Evolutionary conservation across 305 asterid species (phyloP).

Genomic region (Fraxinus sp.): DNA sequence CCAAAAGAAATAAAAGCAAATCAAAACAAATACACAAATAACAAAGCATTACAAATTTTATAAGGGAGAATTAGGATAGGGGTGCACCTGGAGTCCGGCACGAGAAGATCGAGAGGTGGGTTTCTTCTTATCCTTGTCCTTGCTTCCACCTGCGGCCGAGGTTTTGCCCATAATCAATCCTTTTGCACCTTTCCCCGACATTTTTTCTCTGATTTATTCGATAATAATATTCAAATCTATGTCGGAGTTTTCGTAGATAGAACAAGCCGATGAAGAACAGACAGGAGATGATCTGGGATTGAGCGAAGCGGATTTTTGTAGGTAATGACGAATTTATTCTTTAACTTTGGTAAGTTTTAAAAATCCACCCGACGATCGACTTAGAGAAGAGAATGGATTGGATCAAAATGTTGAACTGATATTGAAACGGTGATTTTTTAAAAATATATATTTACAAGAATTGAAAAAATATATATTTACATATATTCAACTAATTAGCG

Average conservation of each 20-base stretch:
- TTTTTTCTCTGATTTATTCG: not conserved
- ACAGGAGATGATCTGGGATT: too few species aligned
- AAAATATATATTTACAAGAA: too few species aligned
- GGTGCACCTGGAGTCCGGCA: not conserved
- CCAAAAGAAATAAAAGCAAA: not conserved
- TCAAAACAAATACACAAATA: not conserved
- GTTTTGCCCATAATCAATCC: not conserved
- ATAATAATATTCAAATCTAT: not conserved
- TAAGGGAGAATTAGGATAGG: not conserved
- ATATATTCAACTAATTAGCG: too few species aligned
- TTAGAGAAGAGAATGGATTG: too few species aligned
- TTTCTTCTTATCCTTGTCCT: not conserved
- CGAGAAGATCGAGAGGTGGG: not conserved
- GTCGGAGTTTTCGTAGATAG: not conserved
- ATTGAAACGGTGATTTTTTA: too few species aligned
- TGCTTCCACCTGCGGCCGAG: not conserved
- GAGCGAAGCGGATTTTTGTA: too few species aligned
- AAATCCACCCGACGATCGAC: too few species aligned
- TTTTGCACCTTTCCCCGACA: not conserved
- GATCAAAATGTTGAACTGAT: too few species aligned
- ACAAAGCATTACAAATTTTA: not conserved
- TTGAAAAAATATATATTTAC: too few species aligned
- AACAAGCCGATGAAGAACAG: not conserved
- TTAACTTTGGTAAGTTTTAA: too few species aligned
- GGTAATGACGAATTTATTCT: too few species aligned